Percentiles rank a stretch among this genome's conserved stretches.
phyloP scores from a whole-genome alignment of 352 stramenopile genomes.

The Phytophthora meadii region DNA sequence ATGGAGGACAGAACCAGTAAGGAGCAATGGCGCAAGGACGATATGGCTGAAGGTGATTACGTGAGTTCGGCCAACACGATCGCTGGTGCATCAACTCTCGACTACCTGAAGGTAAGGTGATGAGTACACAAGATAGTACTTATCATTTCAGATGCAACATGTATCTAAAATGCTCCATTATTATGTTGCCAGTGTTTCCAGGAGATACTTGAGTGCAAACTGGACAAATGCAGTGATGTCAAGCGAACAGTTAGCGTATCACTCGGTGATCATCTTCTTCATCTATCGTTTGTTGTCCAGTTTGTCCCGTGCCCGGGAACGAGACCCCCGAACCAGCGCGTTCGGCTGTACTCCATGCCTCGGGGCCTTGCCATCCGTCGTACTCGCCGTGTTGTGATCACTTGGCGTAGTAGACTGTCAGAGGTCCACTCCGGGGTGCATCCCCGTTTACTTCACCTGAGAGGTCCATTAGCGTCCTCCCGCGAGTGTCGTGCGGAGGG shows the following conservation, averaged over 20 bases:
- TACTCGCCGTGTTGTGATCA: no score
- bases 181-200: constrained; percentile 23
- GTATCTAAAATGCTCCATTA: background rate
- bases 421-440: no score
- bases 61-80: constrained; percentile 23
- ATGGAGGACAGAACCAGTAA: constrained; percentile 29
- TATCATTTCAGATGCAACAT: no score
- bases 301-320: no score
- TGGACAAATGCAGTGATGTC: constrained; percentile 4
- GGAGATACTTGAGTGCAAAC: constrained; percentile 12
- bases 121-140: no score
- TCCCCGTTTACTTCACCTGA: no score
- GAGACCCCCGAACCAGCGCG: no score
- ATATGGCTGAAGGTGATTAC: constrained; percentile 12
- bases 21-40: constrained; percentile 18
- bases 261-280: background rate
- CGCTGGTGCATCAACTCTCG: background rate
- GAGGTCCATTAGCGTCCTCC: no score
- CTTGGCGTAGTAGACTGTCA: no score
- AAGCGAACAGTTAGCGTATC: constrained; percentile 7
- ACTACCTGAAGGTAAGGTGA: constrained; percentile 22
- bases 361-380: no score
- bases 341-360: no score
- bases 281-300: background rate
- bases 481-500: no score